Base-by-base conservation (phyloP, 306 rosid species). In the Gastrolobium villosum region DNA sequence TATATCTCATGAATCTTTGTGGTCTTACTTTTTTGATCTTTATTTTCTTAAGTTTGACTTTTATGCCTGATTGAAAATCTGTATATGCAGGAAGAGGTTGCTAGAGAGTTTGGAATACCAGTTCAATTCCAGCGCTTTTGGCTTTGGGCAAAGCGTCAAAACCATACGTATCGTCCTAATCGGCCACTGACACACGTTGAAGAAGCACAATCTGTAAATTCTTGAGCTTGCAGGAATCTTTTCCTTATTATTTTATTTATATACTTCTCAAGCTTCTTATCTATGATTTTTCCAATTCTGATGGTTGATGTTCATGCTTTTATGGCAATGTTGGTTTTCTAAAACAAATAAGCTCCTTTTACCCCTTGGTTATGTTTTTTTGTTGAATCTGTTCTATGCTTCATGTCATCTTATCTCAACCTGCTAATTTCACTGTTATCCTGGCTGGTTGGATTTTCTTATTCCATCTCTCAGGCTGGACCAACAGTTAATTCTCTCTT, bases 101-200 rank as follows among this genome's bases (percentile, higher is more conserved):
- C 98, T 34, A 91, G 84, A 81, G 98, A 88, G 83, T 88, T 91
- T 76, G 94, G 90, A 41, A 81, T 94, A 78, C 98, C 97, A 30
- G 85, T 94, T 79, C 94, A 90, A 70, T 82, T 90, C 86, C 95
- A 88, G 84, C 96, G 97, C 20, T 91, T 87, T 82, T 94, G 98
- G 98, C 48, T 94, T 50, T 94, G 98, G 98, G 98, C 90, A 14
- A 88, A 88, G 87, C 94, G 97, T 20, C 90, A 86, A 74, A 94
- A 94, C 80, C 91, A 90, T 69, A 91, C 98, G 3, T 94, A 94
- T 81, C 93, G 98, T 63, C 98, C 96, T 50, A 84, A 83, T 65
- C 86, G 97, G 52, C 98, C 92, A 78, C 78, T 90, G 86, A 91
- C 90, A 7, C 87, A 80, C 37, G 20, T 78, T 56, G 96, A 91